Conservation (phyloP, 1,284 basidiomycete genomes). For the Cryptococcus deneoformans region DNA sequence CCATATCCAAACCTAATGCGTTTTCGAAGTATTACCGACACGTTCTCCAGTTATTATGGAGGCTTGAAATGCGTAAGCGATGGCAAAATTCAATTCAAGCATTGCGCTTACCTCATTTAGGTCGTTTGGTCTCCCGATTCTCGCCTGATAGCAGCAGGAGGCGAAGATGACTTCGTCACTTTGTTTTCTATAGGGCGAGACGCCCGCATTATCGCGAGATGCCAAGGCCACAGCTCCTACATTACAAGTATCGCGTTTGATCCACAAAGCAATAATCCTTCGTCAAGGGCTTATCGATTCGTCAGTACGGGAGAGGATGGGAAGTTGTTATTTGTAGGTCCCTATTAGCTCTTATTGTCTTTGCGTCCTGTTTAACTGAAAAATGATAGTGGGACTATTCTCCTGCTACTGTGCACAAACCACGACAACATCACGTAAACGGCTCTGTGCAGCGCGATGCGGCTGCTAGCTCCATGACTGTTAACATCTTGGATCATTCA, state of each 20-base stretch:
- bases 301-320: constrained; percentile 93
- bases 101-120: constrained; percentile 2
- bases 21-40: constrained; percentile 68
- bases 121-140: constrained; percentile 95
- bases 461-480: neutral
- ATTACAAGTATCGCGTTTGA: constrained; percentile 89
- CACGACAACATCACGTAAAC: constrained; percentile 42
- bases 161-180: constrained; percentile 91
- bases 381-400: constrained; percentile 83
- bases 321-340: constrained; percentile 74
- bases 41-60: constrained; percentile 89
- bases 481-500: constrained; percentile 19
- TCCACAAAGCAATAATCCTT: constrained; percentile 67
- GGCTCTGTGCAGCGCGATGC: constrained; percentile 32
- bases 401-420: constrained; percentile 51
- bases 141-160: constrained; percentile 84
- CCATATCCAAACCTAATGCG: constrained; percentile 1
- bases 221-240: constrained; percentile 95
- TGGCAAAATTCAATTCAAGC: neutral
- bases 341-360: neutral
- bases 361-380: neutral
- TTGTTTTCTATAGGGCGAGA: constrained; percentile 84
- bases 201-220: constrained; percentile 87
- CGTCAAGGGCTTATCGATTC: constrained; percentile 76
- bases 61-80: constrained; percentile 63